Evolutionary conservation across 1,284 basidiomycete genomes (phyloP), one percentile per base, ranked within the genome.

Genomic region (Cryptococcus sp.): DNA sequence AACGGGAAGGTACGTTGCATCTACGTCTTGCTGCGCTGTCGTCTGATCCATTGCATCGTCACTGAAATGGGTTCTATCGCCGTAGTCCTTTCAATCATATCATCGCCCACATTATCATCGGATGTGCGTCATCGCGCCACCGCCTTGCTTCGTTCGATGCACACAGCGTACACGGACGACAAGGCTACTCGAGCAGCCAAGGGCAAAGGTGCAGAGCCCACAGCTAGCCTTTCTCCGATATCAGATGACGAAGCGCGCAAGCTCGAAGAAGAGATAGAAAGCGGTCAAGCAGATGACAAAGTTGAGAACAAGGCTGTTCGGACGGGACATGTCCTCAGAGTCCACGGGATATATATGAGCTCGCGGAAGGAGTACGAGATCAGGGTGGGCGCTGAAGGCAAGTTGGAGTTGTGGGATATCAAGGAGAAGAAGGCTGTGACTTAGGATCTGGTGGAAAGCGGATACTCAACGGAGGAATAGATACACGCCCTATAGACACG

Each of bases 341-440:
- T 72, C 5, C 72, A 74, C 54, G 68, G 68, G 30, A 67, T 74
- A n/a, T 74, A 70, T 51, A 74, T 74, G 72, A 67, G 66, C 47
- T 51, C 62, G 38, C 43, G 65, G 42, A 60, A 67, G 45, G 57
- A 70, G 41, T 70, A 67, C 40, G 67, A 70, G 48, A 58, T 74
- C 13, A 50, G 68, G 48, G 52, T 61, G 13, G 67, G 64, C 23
- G 57, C 58, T 13, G 55, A 54, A 8, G 72, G 72, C 16, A 62
- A 57, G 53, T 45, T 74, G 50, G 64, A 65, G 47, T 50, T 74
- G 41, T 72, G 65, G 67, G 71, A 74, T 67, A 54, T 57, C n/a
- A 54, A 58, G 35, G 55, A 58, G 40, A 61, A 60, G 53, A 59
- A 61, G 50, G 39, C 54, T 27, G 47, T 62, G 2, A 49, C 46